Evolutionary conservation across 371 early-diverging fungal species (phyloP).

Genomic region (Choanephora cucurbitarum): DNA sequence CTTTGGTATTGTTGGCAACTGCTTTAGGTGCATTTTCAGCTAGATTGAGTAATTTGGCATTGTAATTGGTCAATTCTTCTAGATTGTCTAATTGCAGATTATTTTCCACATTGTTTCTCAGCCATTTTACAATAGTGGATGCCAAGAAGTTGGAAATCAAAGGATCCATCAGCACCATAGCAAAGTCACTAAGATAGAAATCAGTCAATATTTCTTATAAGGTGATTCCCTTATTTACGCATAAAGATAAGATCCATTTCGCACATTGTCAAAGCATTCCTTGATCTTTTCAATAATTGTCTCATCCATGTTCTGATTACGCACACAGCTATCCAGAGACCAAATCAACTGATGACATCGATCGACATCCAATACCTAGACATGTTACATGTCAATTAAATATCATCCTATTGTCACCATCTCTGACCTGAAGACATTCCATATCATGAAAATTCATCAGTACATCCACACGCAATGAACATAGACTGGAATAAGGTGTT

Average conservation of each 20-base stretch:
- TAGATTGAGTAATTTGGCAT: slow-evolving; percentile 57
- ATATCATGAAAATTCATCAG: slow-evolving; percentile 69
- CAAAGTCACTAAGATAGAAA: slow-evolving; percentile 59
- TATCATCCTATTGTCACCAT: too few species aligned
- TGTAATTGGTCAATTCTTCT: slow-evolving; percentile 47
- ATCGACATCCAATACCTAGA: slow-evolving; percentile 32
- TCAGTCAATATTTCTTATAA: too few species aligned
- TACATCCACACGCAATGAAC: slow-evolving; percentile 71
- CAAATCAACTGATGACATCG: slow-evolving; percentile 65
- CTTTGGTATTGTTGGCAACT: slow-evolving; percentile 24
- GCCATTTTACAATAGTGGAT: slow-evolving; percentile 37
- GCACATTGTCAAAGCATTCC: slow-evolving; percentile 65
- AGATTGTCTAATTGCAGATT: slow-evolving; percentile 25
- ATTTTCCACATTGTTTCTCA: slow-evolving; percentile 39
- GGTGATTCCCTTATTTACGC: too few species aligned
- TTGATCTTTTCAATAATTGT: slow-evolving; percentile 63
- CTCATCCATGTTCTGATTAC: slow-evolving; percentile 67
- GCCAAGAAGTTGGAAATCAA: slow-evolving; percentile 58
- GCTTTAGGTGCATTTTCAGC: slow-evolving; percentile 55
- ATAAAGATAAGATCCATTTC: slow-evolving; percentile 56
- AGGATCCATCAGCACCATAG: slow-evolving; percentile 65
- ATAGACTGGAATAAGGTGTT: slow-evolving; percentile 59
- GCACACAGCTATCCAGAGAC: slow-evolving; percentile 70
- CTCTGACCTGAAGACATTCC: slow-evolving; percentile 44
- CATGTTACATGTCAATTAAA: too few species aligned